Conservation (phyloP, 2,329 filamentous ascomycete species). For the Periconia sp. region DNA sequence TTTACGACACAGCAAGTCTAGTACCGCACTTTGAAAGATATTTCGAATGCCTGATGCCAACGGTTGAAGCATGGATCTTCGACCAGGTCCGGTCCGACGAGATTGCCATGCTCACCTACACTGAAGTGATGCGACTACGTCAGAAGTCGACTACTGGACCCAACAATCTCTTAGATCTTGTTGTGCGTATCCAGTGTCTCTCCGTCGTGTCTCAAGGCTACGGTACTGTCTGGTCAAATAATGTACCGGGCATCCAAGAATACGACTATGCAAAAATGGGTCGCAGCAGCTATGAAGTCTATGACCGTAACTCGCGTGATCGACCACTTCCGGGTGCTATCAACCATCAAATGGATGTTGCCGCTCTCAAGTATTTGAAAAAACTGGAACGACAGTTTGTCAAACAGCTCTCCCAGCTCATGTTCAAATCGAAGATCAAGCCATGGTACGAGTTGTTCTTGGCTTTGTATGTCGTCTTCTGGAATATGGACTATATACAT, state of each 20-base stretch:
- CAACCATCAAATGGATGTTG: constrained; percentile 45
- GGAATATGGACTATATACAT: constrained; percentile 46
- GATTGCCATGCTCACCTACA: constrained; percentile 36
- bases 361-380: constrained; percentile 38
- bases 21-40: constrained; percentile 34
- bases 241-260: constrained; percentile 39
- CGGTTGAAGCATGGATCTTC: constrained; percentile 41
- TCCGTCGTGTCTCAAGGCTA: constrained; percentile 46
- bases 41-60: constrained; percentile 31
- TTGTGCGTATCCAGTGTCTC: constrained; percentile 41
- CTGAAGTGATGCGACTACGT: constrained; percentile 39
- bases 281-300: constrained; percentile 41
- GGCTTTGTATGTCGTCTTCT: constrained; percentile 43
- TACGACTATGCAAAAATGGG: constrained; percentile 39
- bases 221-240: constrained; percentile 38
- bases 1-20: constrained; percentile 39
- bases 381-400: constrained; percentile 36
- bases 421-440: constrained; percentile 42
- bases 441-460: constrained; percentile 47
- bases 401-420: constrained; percentile 34
- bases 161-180: constrained; percentile 32
- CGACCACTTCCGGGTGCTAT: constrained; percentile 43
- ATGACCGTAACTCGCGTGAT: constrained; percentile 39
- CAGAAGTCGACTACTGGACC: constrained; percentile 17
- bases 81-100: constrained; percentile 34